Base-by-base conservation (phyloP, 2,329 filamentous ascomycete genomes). In the Phialocephala subalpina region DNA sequence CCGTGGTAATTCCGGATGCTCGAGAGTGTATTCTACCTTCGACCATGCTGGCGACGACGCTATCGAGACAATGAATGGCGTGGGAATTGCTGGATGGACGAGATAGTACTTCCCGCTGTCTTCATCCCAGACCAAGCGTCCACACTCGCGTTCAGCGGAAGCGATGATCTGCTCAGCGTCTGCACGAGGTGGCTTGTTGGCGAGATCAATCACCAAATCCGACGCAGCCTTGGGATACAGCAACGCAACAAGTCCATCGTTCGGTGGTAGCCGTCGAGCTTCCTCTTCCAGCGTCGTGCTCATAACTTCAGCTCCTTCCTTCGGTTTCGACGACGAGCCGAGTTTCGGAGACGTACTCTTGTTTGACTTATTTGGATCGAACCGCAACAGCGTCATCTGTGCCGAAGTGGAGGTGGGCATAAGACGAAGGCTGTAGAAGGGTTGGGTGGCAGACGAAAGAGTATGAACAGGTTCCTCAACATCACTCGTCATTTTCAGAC, bases 111-210 rank as follows among this genome's bases (percentile, higher is more conserved):
- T 84, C 6, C 78, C 77, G 64, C 81, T 84, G 73, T 90, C 88
- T 35, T 86, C 84, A 73, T 90, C 88, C 86, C 90, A 93, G n/a
- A 92, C 87, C 1, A 94, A 84, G 2, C 89, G 84, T 27, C 88
- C 91, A 71, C 87, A 89, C 78, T 93, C 90, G 36, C 86, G 83
- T 75, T 91, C 87, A 0, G 90, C 90, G 38, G 89, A 86, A 65
- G 83, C 82, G 3, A 89, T 82, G 11, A 89, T 82, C 11, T 90
- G 84, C 0, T 84, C 81, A 1, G 84, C 81, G 73, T 91, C 87
- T 2, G 89, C 79, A 29, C 84, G 82, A 65, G 69, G 67, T 25
- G 73, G 62, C 58, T 75, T 76, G 40, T 72, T 72, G 18, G 72
- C 73, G 25, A 77, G 69, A 22, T 90, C 87, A 1, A 89, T 80